A percentile compares a stretch with the other conserved stretches of the same genome.
Evolutionary conservation across 257 asterid species (phyloP).

Genomic region (Solanum okadae): DNA sequence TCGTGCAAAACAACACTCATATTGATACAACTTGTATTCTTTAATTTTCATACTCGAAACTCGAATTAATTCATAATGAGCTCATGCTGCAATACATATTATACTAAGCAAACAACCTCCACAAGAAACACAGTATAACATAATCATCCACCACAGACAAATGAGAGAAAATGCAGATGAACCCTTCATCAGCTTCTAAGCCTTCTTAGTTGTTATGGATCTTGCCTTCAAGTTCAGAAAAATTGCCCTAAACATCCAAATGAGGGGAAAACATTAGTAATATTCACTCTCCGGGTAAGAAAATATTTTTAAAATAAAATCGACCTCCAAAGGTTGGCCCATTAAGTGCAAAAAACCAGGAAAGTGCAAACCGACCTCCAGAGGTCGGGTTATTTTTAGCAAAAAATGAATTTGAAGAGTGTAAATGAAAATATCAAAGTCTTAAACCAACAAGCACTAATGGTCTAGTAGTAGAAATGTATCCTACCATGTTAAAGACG

Average conservation of each 20-base stretch:
- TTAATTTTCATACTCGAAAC: background rate
- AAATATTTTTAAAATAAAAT: too few relatives aligned
- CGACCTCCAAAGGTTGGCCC: too few relatives aligned
- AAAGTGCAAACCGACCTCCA: too few relatives aligned
- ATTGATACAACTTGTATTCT: background rate
- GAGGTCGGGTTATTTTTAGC: too few relatives aligned
- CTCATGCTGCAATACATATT: background rate
- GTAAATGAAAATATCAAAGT: background rate
- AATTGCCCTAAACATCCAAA: conserved; percentile 14
- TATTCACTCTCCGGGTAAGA: background rate
- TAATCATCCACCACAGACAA: background rate
- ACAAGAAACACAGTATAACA: background rate
- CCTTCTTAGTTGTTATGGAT: conserved; percentile 14
- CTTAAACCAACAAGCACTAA: background rate
- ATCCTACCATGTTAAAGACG: background rate
- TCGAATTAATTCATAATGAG: background rate
- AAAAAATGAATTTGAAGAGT: background rate
- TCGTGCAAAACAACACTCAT: background rate
- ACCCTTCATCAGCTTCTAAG: background rate
- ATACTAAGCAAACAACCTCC: background rate
- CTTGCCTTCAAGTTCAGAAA: conserved; percentile 29
- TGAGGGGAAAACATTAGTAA: background rate
- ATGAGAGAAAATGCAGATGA: background rate
- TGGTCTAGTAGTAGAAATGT: background rate
- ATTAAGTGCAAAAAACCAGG: too few relatives aligned